Conservation (phyloP, 78 protist species). For the Monosiga brevicollis region DNA sequence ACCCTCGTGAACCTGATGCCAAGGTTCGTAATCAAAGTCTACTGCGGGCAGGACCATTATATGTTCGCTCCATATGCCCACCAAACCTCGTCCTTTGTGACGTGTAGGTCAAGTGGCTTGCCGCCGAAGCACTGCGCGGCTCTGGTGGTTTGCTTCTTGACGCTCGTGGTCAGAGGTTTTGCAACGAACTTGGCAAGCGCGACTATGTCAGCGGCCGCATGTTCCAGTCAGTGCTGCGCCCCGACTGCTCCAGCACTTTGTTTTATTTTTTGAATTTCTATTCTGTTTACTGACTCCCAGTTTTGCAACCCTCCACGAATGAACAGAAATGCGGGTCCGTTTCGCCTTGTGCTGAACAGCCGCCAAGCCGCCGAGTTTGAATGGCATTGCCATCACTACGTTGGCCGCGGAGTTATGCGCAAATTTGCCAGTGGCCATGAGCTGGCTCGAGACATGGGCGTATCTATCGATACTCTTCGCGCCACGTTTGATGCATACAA, state of each 20-base stretch:
- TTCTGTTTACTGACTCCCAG: not conserved
- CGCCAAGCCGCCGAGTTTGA: not conserved
- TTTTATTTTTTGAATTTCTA: not conserved
- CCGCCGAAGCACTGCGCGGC: conserved; percentile 81
- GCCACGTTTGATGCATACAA: too few relatives aligned
- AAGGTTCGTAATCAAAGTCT: too few relatives aligned
- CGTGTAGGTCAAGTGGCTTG: conserved; percentile 43
- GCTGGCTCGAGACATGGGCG: too few relatives aligned
- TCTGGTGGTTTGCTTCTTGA: conserved; percentile 63
- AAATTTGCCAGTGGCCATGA: too few relatives aligned
- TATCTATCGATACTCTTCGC: too few relatives aligned
- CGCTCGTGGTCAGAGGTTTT: conserved; percentile 41
- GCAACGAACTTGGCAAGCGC: conserved; percentile 60
- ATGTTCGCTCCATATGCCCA: too few relatives aligned
- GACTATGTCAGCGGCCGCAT: conserved; percentile 55
- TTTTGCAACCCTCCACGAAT: not conserved
- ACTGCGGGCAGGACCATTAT: too few relatives aligned
- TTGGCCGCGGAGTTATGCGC: too few relatives aligned
- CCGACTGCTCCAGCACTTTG: not conserved
- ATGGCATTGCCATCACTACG: too few relatives aligned
- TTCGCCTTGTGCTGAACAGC: not conserved
- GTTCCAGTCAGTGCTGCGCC: not conserved
- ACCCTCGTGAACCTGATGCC: conserved; percentile 39
- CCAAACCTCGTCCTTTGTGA: too few relatives aligned
- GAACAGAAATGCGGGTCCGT: not conserved